Conservation (phyloP, 352 stramenopile species). For the Phytophthora foliorum region DNA sequence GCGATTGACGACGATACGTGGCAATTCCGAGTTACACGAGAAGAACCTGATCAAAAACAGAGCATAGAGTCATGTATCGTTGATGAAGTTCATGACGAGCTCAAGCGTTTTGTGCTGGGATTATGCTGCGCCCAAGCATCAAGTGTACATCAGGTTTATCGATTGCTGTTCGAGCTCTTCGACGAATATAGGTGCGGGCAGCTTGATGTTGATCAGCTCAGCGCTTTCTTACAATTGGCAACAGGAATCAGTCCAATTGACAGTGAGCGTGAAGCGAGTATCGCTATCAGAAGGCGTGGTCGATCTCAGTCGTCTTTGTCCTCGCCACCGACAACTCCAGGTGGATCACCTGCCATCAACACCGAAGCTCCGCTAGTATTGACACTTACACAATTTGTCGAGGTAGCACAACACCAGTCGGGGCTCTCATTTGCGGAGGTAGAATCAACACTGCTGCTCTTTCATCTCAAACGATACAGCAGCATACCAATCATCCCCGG, state of each 20-base stretch:
- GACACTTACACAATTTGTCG: conserved; percentile 33
- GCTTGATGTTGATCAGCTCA: conserved; percentile 25
- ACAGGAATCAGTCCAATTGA: conserved; percentile 15
- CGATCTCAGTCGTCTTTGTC: conserved; percentile 2
- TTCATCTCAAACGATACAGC: conserved; percentile 23
- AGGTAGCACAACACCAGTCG: conserved; percentile 27
- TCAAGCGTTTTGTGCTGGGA: conserved; percentile 37
- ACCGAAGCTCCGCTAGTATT: conserved; percentile 2
- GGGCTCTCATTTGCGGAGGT: conserved; percentile 26
- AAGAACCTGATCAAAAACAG: neutral
- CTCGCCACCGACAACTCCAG: conserved; percentile 22
- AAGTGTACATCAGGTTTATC: conserved; percentile 40
- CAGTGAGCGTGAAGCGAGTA: conserved; percentile 30
- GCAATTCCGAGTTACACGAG: neutral
- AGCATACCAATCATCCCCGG: neutral
- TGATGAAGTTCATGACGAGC: conserved; percentile 7
- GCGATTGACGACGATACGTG: neutral
- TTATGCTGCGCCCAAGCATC: conserved; percentile 45
- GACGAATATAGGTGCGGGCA: conserved; percentile 44
- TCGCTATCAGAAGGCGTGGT: conserved; percentile 7
- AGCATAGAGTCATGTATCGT: neutral
- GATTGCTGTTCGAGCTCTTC: conserved; percentile 55
- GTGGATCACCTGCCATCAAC: neutral
- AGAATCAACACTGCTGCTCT: conserved; percentile 36
- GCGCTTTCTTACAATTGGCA: conserved; percentile 21